These are phyloP conservation scores for Brassica balearica DNA, from an alignment of 441 rosid genomes.

Conservation along the genomic window DNA sequence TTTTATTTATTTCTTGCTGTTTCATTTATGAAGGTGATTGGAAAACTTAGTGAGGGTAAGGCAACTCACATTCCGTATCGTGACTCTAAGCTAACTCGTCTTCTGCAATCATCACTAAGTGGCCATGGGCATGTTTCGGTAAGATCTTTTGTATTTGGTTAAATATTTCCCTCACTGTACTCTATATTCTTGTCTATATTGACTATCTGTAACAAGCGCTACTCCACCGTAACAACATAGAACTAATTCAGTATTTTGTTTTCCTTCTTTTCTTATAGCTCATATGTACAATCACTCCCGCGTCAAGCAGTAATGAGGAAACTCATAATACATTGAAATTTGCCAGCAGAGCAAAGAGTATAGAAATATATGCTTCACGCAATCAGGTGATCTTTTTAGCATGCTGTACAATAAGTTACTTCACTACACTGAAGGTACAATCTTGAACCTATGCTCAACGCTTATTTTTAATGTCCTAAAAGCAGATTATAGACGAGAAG, in stretches of 20 bases:
- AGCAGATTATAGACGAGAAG: constrained; percentile 97
- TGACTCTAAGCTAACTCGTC: constrained; percentile 99
- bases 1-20: constrained; percentile 11
- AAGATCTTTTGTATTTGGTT: constrained; percentile 46
- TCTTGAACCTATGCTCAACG: constrained; percentile 25
- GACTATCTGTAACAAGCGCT: neutral
- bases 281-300: constrained; percentile 98
- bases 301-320: constrained; percentile 97
- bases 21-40: constrained; percentile 76
- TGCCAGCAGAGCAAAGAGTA: constrained; percentile 98
- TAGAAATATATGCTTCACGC: constrained; percentile 91
- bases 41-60: constrained; percentile 98
- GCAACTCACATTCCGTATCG: constrained; percentile 99
- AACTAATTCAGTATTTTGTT: constrained; percentile 14
- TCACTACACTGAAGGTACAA: neutral
- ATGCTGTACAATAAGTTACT: neutral
- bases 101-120: constrained; percentile 95
- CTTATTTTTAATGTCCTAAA: constrained; percentile 28
- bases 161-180: constrained; percentile 32
- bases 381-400: constrained; percentile 72
- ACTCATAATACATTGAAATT: constrained; percentile 98
- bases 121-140: constrained; percentile 99
- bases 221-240: neutral
- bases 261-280: constrained; percentile 61
- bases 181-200: neutral